Percentiles rank a stretch among this genome's conserved stretches.
These are phyloP conservation scores for Xylariomycetidae sp. DNA, from an alignment of 2,329 filamentous ascomycete genomes.

Conservation along the genomic window DNA sequence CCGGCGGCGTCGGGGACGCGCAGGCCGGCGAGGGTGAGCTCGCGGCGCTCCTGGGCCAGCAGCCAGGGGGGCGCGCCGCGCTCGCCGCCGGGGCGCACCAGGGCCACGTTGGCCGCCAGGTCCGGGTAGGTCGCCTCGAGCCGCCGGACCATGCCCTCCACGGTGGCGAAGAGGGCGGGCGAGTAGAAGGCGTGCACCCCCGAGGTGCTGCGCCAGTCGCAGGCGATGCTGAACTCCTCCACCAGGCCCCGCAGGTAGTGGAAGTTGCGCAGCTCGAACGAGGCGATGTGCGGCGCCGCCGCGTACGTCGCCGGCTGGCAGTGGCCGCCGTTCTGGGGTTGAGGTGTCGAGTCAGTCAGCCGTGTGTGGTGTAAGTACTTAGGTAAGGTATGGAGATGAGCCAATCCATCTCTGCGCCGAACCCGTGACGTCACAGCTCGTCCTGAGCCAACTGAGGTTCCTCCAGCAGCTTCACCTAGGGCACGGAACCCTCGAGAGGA, in stretches of 20 bases:
- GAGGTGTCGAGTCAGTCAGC: no score
- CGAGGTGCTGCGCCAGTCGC: constrained; percentile 60
- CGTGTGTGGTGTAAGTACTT: no score
- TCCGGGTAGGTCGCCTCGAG: constrained; percentile 49
- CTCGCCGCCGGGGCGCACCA: constrained; percentile 32
- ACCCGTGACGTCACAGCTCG: no score
- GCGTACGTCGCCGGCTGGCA: constrained; percentile 68
- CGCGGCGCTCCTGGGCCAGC: constrained; percentile 18
- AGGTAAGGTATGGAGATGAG: no score
- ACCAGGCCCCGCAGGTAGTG: constrained; percentile 53
- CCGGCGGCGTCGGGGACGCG: constrained; percentile 53
- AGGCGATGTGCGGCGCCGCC: constrained; percentile 52
- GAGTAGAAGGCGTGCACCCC: constrained; percentile 61
- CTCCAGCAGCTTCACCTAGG: no score
- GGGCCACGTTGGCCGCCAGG: constrained; percentile 41
- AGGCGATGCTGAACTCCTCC: constrained; percentile 51
- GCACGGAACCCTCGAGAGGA: no score
- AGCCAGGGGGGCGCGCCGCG: constrained; percentile 13
- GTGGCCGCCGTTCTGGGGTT: constrained; percentile 58
- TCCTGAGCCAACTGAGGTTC: no score
- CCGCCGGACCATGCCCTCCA: constrained; percentile 41
- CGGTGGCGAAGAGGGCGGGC: constrained; percentile 46
- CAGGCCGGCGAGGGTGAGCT: constrained; percentile 41
- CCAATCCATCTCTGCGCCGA: no score
- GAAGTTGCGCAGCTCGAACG: constrained; percentile 69